phyloP scores from a whole-genome alignment of 1,284 basidiomycete species.

The Heterobasidion occidentale region DNA sequence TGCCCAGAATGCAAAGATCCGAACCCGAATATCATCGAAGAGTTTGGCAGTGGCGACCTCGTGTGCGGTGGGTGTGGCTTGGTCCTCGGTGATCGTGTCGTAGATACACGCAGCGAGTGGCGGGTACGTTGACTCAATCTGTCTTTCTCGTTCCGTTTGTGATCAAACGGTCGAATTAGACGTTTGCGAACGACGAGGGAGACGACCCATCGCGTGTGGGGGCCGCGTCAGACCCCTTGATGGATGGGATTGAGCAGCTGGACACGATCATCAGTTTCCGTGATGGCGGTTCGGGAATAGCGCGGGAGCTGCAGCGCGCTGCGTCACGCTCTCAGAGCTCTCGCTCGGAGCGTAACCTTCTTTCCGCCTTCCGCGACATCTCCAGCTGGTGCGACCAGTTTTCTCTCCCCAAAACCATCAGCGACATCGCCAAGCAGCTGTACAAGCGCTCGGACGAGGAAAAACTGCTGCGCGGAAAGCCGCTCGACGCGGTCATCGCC shows the following conservation, averaged over 20 bases:
- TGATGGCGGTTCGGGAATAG: conserved; percentile 90
- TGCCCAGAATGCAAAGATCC: conserved; percentile 94
- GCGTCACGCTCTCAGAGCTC: conserved; percentile 71
- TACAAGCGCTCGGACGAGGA: conserved; percentile 97
- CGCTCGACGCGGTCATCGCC: conserved; percentile 88
- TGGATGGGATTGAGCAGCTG: conserved; percentile 91
- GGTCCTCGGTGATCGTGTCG: conserved; percentile 92
- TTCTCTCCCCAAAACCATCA: conserved; percentile 89
- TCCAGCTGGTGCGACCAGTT: conserved; percentile 93
- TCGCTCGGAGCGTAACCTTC: conserved; percentile 77
- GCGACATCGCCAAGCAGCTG: conserved; percentile 93
- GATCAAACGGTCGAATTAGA: conserved; percentile 41
- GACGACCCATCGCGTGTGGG: conserved; percentile 99
- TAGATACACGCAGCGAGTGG: conserved; percentile 98
- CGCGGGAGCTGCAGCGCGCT: conserved; percentile 89
- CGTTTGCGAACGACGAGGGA: conserved; percentile 98
- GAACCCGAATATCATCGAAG: conserved; percentile 92
- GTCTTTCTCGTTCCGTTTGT: conserved; percentile 11
- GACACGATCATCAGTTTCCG: conserved; percentile 93
- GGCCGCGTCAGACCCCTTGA: conserved; percentile 86
- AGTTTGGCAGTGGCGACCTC: conserved; percentile 95
- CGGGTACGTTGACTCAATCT: conserved; percentile 53
- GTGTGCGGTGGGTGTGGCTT: conserved; percentile 96
- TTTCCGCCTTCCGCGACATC: conserved; percentile 87
- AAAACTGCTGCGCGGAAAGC: conserved; percentile 87